A percentile compares a stretch with the other conserved stretches of the same genome.
Evolutionary conservation across 176 grass and related monocot species (phyloP).

Genomic region (Elymus sibiricus): DNA sequence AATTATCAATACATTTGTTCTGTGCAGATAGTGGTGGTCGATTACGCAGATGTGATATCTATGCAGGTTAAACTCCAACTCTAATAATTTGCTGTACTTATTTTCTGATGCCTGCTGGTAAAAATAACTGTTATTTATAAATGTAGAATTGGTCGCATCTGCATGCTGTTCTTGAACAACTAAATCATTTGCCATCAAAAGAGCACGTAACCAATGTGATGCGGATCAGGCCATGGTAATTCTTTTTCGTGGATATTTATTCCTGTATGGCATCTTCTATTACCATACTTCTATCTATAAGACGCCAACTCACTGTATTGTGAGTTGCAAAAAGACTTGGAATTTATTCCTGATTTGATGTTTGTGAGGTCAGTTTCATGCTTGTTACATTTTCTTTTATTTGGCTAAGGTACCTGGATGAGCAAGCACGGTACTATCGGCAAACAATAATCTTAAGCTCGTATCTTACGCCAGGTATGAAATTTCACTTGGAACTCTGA

Average conservation of each 20-base stretch:
- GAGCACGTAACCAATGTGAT: conserved; percentile 93
- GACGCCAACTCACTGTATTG: not conserved
- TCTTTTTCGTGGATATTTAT: conserved; percentile 15
- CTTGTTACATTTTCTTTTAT: conserved; percentile 30
- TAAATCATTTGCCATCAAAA: conserved; percentile 74
- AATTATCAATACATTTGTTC: not conserved
- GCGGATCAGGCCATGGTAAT: conserved; percentile 90
- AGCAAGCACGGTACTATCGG: conserved; percentile 66
- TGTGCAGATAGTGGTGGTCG: conserved; percentile 75
- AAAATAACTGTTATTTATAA: conserved; percentile 21
- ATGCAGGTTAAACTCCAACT: conserved; percentile 68
- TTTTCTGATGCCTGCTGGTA: conserved; percentile 20
- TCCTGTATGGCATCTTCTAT: not conserved
- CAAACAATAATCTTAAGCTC: conserved; percentile 90
- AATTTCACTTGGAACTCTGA: not conserved
- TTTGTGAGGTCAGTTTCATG: conserved; percentile 8
- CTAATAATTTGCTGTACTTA: conserved; percentile 4
- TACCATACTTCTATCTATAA: not conserved
- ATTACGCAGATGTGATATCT: conserved; percentile 86
- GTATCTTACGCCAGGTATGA: conserved; percentile 79
- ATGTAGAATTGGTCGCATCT: conserved; percentile 89
- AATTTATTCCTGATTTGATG: conserved; percentile 18
- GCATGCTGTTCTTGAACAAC: conserved; percentile 75
- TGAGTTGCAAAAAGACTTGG: not conserved
- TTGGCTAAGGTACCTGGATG: conserved; percentile 77